Base-by-base conservation (phyloP, 1,139 yeast species). In the Kodamaea suecica region DNA sequence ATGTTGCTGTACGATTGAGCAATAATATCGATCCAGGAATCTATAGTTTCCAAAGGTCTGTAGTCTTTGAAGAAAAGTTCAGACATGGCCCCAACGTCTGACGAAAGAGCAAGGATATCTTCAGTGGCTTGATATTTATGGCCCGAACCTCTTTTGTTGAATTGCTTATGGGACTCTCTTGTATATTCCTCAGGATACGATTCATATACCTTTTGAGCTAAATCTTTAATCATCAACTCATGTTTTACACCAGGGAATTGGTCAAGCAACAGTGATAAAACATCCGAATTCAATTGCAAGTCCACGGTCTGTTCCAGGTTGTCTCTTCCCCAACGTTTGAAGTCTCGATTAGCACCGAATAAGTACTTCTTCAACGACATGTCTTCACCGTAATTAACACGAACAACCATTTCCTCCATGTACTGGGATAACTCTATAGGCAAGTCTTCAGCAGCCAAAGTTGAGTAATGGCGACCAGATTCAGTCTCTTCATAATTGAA, bases 1-100 rank as follows among this genome's bases (percentile, higher is more conserved):
- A 80, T 49, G 10, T 78, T 71, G 0, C 94, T 86, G 52, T 73
- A 85, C 2, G 78, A 63, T 26, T 64, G 58, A 42, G 69, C 66
- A 17, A 86, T 52, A 19, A 80, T 54, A 28, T 76, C 79, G 47
- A 83, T 64, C 95, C 95, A 87, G 1, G 80, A 66, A 48, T 84
- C 69, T 23, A 88, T 81, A 5, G 87, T 73, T 23, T 75, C 75
- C 42, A 86, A 62, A 13, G 84, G 78, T 41, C 92, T 70, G 57
- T 78, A 88, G 31, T 80, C 81, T 44, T 71, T 73, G 59, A 87
- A 87, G 54, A 87, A 87, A 12, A 70, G 40, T 41, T 71, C 77
- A 2, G 63, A 49, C 31, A 47, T 28, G n/a, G 47, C 36, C 5
- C 23, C 23, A 12, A 15, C 10, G 29, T 10, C 53, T 6, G 26